phyloP scores from a whole-genome alignment of 345 rosid species.

The Salix udensis region DNA sequence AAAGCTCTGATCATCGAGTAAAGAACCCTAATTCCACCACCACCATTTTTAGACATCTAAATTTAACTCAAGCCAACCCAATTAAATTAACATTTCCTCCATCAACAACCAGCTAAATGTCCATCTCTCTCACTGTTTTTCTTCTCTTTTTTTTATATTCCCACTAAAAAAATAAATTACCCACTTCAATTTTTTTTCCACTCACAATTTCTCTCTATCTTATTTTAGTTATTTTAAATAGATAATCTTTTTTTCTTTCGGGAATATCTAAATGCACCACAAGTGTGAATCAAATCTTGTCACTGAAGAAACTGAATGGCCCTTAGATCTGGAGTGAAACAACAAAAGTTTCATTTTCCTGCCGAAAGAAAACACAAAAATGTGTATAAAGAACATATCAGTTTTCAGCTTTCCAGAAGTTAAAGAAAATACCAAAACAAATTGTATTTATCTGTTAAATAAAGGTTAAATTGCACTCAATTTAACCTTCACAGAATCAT shows the following conservation, averaged over 20 bases:
- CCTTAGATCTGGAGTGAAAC: slow-evolving; percentile 25
- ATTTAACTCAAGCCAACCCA: not conserved
- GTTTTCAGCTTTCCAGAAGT: slow-evolving; percentile 39
- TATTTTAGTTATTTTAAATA: not conserved
- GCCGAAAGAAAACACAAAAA: slow-evolving; percentile 39
- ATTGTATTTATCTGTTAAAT: no score
- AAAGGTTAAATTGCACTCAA: no score
- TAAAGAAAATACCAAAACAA: not conserved
- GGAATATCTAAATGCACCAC: not conserved
- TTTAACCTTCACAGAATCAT: slow-evolving; percentile 22
- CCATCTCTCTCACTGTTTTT: not conserved
- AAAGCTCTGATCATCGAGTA: not conserved
- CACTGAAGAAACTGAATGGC: slow-evolving; percentile 32
- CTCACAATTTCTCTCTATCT: not conserved
- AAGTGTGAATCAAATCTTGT: slow-evolving; percentile 21
- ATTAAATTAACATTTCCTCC: not conserved
- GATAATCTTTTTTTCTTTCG: not conserved
- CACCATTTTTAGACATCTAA: no score
- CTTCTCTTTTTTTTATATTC: not conserved
- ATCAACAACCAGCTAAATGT: not conserved
- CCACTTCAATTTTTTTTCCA: not conserved
- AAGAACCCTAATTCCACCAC: not conserved
- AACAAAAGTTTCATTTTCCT: slow-evolving; percentile 51
- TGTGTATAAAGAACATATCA: slow-evolving; percentile 45
- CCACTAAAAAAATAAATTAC: not conserved